phyloP scores from a whole-genome alignment of 495 filamentous ascomycete genomes.

The Mytilinidion resinicola region DNA sequence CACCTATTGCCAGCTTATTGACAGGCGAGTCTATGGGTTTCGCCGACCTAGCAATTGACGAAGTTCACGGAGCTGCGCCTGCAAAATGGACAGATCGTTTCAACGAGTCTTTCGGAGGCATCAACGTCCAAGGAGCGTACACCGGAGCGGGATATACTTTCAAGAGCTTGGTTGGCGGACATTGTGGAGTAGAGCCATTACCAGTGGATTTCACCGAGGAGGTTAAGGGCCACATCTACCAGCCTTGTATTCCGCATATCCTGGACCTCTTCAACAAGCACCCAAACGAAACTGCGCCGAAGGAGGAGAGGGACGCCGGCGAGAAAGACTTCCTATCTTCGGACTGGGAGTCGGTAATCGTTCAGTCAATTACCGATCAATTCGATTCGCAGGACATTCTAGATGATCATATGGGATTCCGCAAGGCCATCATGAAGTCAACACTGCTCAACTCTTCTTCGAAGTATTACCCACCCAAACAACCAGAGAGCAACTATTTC shows the following conservation, averaged over 20 bases:
- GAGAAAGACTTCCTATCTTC: background rate
- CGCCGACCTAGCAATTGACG: constrained; percentile 24
- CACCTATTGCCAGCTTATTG: constrained; percentile 39
- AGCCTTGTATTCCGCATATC: constrained; percentile 45
- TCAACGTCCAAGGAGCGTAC: constrained; percentile 41
- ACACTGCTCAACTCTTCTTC: constrained; percentile 30
- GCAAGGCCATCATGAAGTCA: constrained; percentile 35
- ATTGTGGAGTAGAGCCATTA: constrained; percentile 43
- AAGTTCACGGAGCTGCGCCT: background rate
- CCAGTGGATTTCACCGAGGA: constrained; percentile 45
- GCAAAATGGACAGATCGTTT: background rate
- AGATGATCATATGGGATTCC: constrained; percentile 40
- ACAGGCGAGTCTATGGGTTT: constrained; percentile 41
- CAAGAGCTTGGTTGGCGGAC: constrained; percentile 43
- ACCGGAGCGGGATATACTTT: constrained; percentile 44
- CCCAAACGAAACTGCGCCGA: constrained; percentile 32
- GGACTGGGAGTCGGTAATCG: constrained; percentile 43
- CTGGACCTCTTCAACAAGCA: constrained; percentile 41
- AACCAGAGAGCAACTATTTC: constrained; percentile 42
- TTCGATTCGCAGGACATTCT: constrained; percentile 41
- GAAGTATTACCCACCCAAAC: constrained; percentile 31
- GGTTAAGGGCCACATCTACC: constrained; percentile 44
- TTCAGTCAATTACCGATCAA: constrained; percentile 44
- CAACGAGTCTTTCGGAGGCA: constrained; percentile 36
- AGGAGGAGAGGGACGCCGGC: constrained; percentile 17